Conservation (phyloP, 1,139 yeast genomes). For the Geotrichum carabidarum region DNA sequence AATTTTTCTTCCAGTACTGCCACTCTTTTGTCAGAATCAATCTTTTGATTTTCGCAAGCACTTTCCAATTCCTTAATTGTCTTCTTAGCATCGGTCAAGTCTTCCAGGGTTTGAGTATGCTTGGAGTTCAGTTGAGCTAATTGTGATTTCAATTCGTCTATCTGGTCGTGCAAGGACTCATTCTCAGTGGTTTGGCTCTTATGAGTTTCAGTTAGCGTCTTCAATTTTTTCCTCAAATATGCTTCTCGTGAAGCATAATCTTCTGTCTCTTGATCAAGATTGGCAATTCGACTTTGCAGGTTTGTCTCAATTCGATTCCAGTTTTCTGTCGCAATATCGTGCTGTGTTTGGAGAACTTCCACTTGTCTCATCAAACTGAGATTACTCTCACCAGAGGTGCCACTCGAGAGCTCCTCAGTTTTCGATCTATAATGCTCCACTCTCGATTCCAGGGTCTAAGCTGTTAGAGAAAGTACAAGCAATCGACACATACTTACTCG, state of each 20-base stretch:
- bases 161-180: constrained; percentile 30
- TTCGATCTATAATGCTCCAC: constrained; percentile 43
- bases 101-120: constrained; percentile 8
- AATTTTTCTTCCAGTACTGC: constrained; percentile 9
- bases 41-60: constrained; percentile 21
- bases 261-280: constrained; percentile 43
- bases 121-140: constrained; percentile 12
- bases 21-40: constrained; percentile 8
- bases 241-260: constrained; percentile 26
- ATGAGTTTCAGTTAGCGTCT: constrained; percentile 24
- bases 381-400: constrained; percentile 25
- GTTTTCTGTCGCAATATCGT: constrained; percentile 58
- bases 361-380: constrained; percentile 39
- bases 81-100: constrained; percentile 9
- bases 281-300: constrained; percentile 46
- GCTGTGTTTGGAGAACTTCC: constrained; percentile 60
- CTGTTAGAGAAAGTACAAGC: constrained; percentile 20
- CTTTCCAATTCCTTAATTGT: constrained; percentile 14
- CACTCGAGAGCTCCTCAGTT: constrained; percentile 38
- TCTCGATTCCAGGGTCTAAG: constrained; percentile 38
- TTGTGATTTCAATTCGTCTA: constrained; percentile 30
- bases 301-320: constrained; percentile 61
- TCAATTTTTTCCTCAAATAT: constrained; percentile 27
- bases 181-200: constrained; percentile 25
- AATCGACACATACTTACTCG: constrained; percentile 17